Evolutionary conservation across 192 early-diverging fungal species (phyloP).

Genomic region (Coemansia sp.): DNA sequence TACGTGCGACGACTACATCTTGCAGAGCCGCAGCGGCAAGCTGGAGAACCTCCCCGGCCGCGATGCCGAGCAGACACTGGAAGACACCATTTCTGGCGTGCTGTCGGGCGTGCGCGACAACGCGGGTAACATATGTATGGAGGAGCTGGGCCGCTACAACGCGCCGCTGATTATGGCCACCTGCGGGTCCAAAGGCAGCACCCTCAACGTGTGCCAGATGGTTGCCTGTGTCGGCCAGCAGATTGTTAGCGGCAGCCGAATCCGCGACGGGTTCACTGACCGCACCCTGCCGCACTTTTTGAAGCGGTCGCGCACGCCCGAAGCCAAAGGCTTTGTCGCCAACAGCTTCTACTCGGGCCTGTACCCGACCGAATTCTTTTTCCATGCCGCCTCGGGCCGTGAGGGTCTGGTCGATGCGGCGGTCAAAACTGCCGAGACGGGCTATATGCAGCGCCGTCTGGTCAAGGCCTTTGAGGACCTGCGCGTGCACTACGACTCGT

Average conservation of each 20-base stretch:
- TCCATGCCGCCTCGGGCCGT: conserved; percentile 98
- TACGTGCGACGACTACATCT: conserved; percentile 81
- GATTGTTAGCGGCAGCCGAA: conserved; percentile 94
- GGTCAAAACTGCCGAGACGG: conserved; percentile 99
- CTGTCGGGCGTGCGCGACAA: conserved; percentile 88
- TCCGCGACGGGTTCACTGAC: conserved; percentile 96
- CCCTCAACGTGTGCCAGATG: conserved; percentile 99
- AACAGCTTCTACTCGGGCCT: conserved; percentile 96
- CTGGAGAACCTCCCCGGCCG: conserved; percentile 84
- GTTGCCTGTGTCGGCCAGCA: conserved; percentile 99
- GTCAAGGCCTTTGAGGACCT: conserved; percentile 98
- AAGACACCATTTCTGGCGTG: conserved; percentile 79
- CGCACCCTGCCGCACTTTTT: conserved; percentile 95
- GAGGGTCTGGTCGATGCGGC: conserved; percentile 99
- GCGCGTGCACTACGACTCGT: conserved; percentile 90
- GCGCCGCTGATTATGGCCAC: conserved; percentile 97
- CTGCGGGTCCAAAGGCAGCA: conserved; percentile 98
- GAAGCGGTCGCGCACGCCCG: conserved; percentile 86
- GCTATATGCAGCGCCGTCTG: conserved; percentile 95
- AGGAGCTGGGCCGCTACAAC: conserved; percentile 91
- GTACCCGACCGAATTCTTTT: conserved; percentile 96
- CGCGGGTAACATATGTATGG: conserved; percentile 86
- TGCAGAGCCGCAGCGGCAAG: conserved; percentile 60
- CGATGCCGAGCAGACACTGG: conserved; percentile 82
- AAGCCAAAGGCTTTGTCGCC: conserved; percentile 96